Evolutionary conservation across 1,139 yeast genomes (phyloP).

Genomic region (Yamadazyma dendronema): DNA sequence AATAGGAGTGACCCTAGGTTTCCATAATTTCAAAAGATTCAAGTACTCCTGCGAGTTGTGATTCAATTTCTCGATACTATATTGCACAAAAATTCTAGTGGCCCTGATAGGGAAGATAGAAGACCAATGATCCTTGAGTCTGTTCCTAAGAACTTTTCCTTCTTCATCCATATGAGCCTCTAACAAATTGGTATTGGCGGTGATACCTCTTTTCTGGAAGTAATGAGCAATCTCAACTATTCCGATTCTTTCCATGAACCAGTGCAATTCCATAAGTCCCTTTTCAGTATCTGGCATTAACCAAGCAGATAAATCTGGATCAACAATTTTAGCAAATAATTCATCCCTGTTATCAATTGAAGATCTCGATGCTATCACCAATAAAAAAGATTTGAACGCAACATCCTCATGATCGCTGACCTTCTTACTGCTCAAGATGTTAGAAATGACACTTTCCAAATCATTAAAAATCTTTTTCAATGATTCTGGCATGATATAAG

Average conservation of each 20-base stretch:
- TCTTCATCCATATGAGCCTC: constrained; percentile 88
- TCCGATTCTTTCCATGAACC: constrained; percentile 98
- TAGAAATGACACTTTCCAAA: constrained; percentile 76
- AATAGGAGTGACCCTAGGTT: constrained; percentile 88
- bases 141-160: constrained; percentile 73
- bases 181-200: constrained; percentile 71
- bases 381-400: constrained; percentile 85
- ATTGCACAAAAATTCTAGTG: constrained; percentile 90
- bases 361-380: constrained; percentile 89
- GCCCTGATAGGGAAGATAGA: constrained; percentile 94
- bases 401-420: constrained; percentile 90
- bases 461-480: constrained; percentile 78
- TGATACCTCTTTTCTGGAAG: constrained; percentile 77
- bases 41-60: constrained; percentile 76
- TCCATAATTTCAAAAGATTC: constrained; percentile 78
- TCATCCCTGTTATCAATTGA: constrained; percentile 66
- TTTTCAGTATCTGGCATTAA: constrained; percentile 86
- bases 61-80: constrained; percentile 85
- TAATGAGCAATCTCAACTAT: constrained; percentile 91
- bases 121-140: constrained; percentile 87
- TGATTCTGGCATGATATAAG: constrained; percentile 91
- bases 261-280: constrained; percentile 83
- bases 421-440: constrained; percentile 65
- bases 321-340: constrained; percentile 82
- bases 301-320: constrained; percentile 92